phyloP scores from a whole-genome alignment of 768 basidiomycete species.

The Tephrocybe rancida region DNA sequence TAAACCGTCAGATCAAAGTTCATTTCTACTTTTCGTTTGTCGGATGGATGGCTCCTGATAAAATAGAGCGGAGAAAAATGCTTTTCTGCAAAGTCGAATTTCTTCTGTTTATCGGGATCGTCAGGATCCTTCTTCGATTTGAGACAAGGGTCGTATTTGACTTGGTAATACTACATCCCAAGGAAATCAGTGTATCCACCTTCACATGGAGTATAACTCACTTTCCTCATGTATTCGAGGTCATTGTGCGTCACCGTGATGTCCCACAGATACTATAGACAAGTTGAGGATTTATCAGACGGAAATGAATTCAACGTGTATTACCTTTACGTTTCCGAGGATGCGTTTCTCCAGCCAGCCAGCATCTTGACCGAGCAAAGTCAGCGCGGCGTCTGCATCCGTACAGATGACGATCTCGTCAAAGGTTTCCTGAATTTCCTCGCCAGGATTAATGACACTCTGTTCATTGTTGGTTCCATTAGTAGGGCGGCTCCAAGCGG shows the following conservation, averaged over 20 bases:
- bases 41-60: conserved; percentile 43
- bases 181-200: not conserved
- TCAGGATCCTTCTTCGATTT: conserved; percentile 27
- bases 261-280: conserved; percentile 39
- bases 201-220: conserved; percentile 9
- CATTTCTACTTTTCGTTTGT: conserved; percentile 53
- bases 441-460: conserved; percentile 27
- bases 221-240: conserved; percentile 47
- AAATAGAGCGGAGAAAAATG: conserved; percentile 49
- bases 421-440: conserved; percentile 23
- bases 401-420: conserved; percentile 30
- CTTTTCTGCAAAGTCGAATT: conserved; percentile 37
- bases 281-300: not conserved
- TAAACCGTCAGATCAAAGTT: conserved; percentile 52
- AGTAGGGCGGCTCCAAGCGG: conserved; percentile 28
- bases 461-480: conserved; percentile 30
- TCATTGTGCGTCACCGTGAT: conserved; percentile 56
- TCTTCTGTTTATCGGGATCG: conserved; percentile 25
- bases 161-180: conserved; percentile 39
- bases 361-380: conserved; percentile 26
- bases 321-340: conserved; percentile 32
- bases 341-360: conserved; percentile 30
- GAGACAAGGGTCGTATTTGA: conserved; percentile 35
- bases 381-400: conserved; percentile 28
- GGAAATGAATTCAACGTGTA: not conserved